Conservation (phyloP, 495 filamentous ascomycete genomes). For the Stereocaulon alpinum region DNA sequence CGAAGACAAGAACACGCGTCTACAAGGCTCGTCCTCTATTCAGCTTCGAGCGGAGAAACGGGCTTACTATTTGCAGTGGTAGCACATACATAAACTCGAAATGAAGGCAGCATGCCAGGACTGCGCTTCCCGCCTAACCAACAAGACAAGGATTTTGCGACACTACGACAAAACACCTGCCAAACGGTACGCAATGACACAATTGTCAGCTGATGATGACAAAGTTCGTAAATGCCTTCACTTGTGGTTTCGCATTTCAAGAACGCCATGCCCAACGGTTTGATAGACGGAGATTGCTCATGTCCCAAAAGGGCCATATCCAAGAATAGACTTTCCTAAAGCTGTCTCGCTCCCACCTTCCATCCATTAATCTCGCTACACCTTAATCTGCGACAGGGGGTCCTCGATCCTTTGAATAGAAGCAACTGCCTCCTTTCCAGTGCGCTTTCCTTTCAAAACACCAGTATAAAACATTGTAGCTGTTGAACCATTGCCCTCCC, state of each 20-base stretch:
- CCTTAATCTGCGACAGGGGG: neutral
- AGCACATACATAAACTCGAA: no score
- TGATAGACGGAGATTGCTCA: neutral
- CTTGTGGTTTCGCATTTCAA: neutral
- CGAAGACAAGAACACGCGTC: no score
- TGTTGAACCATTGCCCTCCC: neutral
- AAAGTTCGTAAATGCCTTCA: neutral
- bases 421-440: neutral
- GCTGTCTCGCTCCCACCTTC: no score
- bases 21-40: no score
- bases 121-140: neutral
- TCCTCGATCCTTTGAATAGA: neutral
- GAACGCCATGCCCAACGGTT: neutral
- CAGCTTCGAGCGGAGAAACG: no score
- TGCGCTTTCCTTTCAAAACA: neutral
- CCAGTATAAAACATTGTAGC: neutral
- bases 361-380: neutral
- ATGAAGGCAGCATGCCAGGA: no score
- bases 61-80: no score
- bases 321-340: slow-evolving; percentile 1
- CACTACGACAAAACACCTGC: neutral
- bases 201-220: neutral
- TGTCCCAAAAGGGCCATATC: neutral
- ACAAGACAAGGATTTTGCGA: neutral
- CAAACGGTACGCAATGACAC: slow-evolving; percentile 1